Evolutionary conservation across 2,329 filamentous ascomycete genomes (phyloP), one percentile per base, ranked within the genome.

Genomic region (Pseudogymnoascus sp.): DNA sequence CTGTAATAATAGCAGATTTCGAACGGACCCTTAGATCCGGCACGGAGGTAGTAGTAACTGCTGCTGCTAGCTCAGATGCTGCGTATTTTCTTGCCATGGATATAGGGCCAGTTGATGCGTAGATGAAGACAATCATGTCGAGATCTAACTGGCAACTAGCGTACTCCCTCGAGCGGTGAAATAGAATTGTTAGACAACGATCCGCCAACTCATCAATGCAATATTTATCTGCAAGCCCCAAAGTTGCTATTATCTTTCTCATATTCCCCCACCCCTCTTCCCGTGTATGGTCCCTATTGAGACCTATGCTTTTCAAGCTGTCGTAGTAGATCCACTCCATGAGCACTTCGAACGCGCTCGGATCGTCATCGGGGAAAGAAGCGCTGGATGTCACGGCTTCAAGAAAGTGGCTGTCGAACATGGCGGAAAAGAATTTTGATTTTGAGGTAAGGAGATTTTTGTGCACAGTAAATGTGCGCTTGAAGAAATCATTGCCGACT

Each of bases 351-450:
- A 68, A 68, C 4, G 61, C 60, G 12, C n/a, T 57, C 4, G 64
- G 45, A 18, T 61, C 39, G 39, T 68, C 66, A 3, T 68, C 60
- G 8, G 65, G 65, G 11, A 68, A 65, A 1, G 45, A 42, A 4
- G 62, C 67, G 11, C 7, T 23, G 4, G 37, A 47, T 1, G 51
- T 37, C 18, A 60, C 29, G 1, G 64, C 34, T 60, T 68, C 67
- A 12, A 63, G 12, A 39, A 68, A 68, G 7, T 57, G 31, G 40
- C 64, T 60, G n/a, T 64, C 63, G 16, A 67, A 67, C 64, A 68
- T 65, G 42, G 60, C 64, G 2, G 66, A 60, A 60, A 69, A 69
- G 51, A 65, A 67, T 12, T 36, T 37, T 26, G 63, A 57, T 21
- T 62, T 67, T 16, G 51, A 23, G 36, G 59, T 61, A 11, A 69